Base-by-base conservation (phyloP, 371 early-diverging fungal species). In the Mortierella sp. region DNA sequence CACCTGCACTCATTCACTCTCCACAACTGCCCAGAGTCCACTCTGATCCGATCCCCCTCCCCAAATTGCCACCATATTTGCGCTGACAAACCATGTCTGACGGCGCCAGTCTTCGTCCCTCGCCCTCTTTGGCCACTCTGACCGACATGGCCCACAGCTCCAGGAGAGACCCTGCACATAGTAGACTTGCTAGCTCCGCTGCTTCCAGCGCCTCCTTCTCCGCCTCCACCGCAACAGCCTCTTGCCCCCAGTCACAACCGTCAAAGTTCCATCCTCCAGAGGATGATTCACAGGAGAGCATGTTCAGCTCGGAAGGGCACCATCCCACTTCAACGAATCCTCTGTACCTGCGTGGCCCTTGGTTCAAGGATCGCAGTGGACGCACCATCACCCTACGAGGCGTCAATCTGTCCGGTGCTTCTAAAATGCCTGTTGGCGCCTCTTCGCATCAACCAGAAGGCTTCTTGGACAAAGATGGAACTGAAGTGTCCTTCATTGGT, bases 341-440 rank as follows among this genome's bases (percentile, higher is more conserved):
- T 31, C 83, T 88, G 55, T 79, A 77, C 31, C 64, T 88, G 17
- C 79, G 82, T 39, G 90, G 90, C 10, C 81, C 81, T 7, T 88
- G 88, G 86, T 90, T 90, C 79, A 80, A 80, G 57, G 88, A 90
- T 28, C 78, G 83, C 44, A 82, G 83, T 17, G 82, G 85, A 12
- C 80, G 88, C 21, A 83, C 79, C 3, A 67, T 89, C 14, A 71
- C 86, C 13, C 82, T 91, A 40, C 86, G 89, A 29, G 91, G 91
- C 2, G 82, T 91, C 24, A 91, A 91, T 61, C 57, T 91, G 21
- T 80, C 87, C 14, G 91, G 90, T 6, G 85, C 85, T 4, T 79
- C 86, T 17, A 91, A 91, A 67, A 63, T 82, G 39, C 91, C 89
- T 7, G 59, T 72, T n/a, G 81, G 78, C 10, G 53, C 81, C 22